phyloP scores from a whole-genome alignment of 805 yeast genomes.

The Ogataea nakhonphanomensis region DNA sequence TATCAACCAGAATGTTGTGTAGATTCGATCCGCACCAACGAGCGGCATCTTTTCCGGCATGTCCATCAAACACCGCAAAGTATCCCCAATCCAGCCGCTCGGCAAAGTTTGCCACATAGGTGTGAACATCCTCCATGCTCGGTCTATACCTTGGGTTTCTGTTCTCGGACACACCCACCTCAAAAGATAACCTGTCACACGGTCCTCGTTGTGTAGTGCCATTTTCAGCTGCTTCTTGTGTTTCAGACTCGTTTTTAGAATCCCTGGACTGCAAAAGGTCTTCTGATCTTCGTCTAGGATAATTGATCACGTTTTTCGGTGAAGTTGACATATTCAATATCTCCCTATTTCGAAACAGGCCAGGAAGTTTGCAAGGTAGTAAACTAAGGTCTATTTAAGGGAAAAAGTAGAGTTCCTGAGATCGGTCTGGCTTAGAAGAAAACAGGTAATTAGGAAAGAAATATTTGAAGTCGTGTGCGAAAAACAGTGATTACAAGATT shows the following conservation, averaged over 20 bases:
- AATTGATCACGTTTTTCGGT: slow-evolving; percentile 22
- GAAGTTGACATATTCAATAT: slow-evolving; percentile 17
- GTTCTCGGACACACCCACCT: slow-evolving; percentile 91
- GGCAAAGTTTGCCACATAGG: slow-evolving; percentile 89
- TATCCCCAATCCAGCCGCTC: slow-evolving; percentile 90
- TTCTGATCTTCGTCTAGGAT: slow-evolving; percentile 23
- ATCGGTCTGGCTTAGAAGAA: not conserved
- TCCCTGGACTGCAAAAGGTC: slow-evolving; percentile 14
- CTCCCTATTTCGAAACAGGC: not conserved
- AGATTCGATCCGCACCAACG: slow-evolving; percentile 90
- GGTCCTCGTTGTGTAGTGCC: slow-evolving; percentile 29
- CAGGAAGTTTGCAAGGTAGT: not conserved
- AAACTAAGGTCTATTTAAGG: not conserved
- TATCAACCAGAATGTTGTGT: slow-evolving; percentile 64
- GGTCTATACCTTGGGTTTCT: slow-evolving; percentile 75
- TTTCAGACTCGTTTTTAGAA: slow-evolving; percentile 4
- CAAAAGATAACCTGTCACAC: slow-evolving; percentile 60
- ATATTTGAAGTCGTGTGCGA: slow-evolving; percentile 5
- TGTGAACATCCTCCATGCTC: slow-evolving; percentile 95
- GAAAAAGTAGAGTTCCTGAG: not conserved
- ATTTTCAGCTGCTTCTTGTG: slow-evolving; percentile 1
- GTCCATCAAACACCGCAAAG: slow-evolving; percentile 95
- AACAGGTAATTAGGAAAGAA: slow-evolving; percentile 1
- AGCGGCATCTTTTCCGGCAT: slow-evolving; percentile 91
- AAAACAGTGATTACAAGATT: not conserved